Evolutionary conservation across 202 grass and related monocot species (phyloP).

Genomic region (Carex arenaria): DNA sequence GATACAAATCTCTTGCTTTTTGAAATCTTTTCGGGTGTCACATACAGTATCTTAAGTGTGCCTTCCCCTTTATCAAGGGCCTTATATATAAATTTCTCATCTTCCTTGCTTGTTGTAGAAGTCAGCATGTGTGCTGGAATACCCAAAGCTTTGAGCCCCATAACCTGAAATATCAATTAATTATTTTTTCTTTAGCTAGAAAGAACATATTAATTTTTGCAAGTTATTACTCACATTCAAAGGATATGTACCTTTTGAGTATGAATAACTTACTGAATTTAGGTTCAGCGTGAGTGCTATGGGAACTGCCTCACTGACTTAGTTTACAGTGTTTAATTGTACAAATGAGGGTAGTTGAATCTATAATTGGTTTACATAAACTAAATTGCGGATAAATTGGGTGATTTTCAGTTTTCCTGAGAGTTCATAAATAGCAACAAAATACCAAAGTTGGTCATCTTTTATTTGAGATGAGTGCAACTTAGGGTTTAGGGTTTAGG

Average conservation of each 20-base stretch:
- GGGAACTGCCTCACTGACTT: background rate
- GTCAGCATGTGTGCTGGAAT: constrained; percentile 84
- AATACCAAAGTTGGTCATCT: no score
- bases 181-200: constrained; percentile 13
- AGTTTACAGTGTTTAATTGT: background rate
- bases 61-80: constrained; percentile 87
- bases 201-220: background rate
- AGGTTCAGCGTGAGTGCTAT: background rate
- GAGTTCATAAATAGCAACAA: background rate
- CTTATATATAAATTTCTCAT: constrained; percentile 76
- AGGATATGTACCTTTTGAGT: background rate
- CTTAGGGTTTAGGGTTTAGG: no score
- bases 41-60: constrained; percentile 81
- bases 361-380: background rate
- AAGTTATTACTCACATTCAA: background rate
- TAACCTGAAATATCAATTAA: constrained; percentile 47
- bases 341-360: background rate
- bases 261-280: background rate
- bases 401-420: background rate
- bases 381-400: background rate
- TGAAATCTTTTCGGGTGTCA: constrained; percentile 95
- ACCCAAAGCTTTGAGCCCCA: constrained; percentile 80
- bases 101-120: constrained; percentile 81
- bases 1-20: constrained; percentile 99
- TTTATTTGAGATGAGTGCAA: no score